phyloP scores from a whole-genome alignment of 129 eudicot genomes.

The Pseudognaphalium luteoalbum region DNA sequence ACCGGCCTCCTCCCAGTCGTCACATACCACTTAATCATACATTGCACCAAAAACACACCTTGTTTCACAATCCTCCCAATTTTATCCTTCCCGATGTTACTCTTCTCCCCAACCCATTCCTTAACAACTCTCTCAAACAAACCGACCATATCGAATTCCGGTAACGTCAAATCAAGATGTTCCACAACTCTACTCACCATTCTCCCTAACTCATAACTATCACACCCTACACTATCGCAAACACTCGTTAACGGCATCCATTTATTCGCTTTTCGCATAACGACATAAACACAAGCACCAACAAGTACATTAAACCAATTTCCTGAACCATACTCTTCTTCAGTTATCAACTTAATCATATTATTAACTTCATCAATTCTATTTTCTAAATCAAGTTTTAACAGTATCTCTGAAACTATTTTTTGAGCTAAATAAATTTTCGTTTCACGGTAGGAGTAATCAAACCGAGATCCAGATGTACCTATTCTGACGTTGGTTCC shows the following conservation, averaged over 20 bases:
- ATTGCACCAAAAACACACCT: slow-evolving; percentile 78
- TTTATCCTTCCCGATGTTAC: slow-evolving; percentile 31
- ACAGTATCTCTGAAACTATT: slow-evolving; percentile 14
- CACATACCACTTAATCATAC: slow-evolving; percentile 78
- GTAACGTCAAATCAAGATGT: background rate
- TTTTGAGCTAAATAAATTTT: slow-evolving; percentile 28
- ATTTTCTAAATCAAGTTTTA: slow-evolving; percentile 16
- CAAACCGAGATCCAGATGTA: slow-evolving; percentile 15
- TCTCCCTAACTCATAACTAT: background rate
- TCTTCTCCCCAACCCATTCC: slow-evolving; percentile 26
- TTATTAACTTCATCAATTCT: slow-evolving; percentile 46
- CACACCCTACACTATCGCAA: slow-evolving; percentile 1
- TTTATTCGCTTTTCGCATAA: slow-evolving; percentile 55
- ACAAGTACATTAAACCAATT: slow-evolving; percentile 71
- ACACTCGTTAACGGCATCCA: slow-evolving; percentile 54
- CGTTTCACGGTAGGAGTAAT: slow-evolving; percentile 40
- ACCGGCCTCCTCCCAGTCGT: slow-evolving; percentile 82
- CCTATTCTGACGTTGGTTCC: slow-evolving; percentile 3
- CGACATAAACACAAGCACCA: slow-evolving; percentile 77
- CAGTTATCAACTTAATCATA: slow-evolving; percentile 59
- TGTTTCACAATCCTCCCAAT: slow-evolving; percentile 60
- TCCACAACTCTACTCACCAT: background rate
- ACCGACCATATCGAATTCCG: slow-evolving; percentile 55
- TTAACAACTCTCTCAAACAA: slow-evolving; percentile 43
- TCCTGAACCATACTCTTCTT: slow-evolving; percentile 68